Conservation (phyloP, 192 early-diverging fungal genomes). For the Helicostylum pulchrum region DNA sequence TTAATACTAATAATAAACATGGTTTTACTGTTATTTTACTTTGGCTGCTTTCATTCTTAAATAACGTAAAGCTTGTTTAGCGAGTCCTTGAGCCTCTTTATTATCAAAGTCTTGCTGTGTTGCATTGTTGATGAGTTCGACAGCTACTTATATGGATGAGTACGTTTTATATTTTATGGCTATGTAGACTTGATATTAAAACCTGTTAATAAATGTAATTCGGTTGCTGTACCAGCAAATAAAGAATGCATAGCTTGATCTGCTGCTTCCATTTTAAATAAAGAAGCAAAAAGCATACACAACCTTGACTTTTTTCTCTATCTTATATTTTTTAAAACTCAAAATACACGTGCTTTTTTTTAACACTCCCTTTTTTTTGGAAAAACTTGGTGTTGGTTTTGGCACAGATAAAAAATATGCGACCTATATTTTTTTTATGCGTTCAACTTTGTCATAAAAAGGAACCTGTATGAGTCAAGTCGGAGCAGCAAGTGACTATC, state of each 20-base stretch:
- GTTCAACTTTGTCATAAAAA: too few relatives aligned
- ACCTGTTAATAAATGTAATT: conserved; percentile 15
- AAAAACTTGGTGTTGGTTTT: too few relatives aligned
- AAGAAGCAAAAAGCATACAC: conserved; percentile 1
- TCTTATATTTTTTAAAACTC: too few relatives aligned
- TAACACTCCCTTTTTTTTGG: too few relatives aligned
- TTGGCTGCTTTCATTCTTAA: conserved; percentile 24
- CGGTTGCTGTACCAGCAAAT: conserved; percentile 17
- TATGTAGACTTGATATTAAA: background rate
- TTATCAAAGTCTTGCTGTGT: background rate
- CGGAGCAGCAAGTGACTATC: too few relatives aligned
- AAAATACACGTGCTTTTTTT: too few relatives aligned
- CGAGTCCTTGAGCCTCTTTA: background rate
- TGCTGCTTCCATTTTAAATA: background rate
- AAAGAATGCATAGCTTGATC: conserved; percentile 2
- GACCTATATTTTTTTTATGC: too few relatives aligned
- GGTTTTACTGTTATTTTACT: conserved; percentile 14
- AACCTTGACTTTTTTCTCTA: background rate
- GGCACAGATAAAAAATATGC: too few relatives aligned
- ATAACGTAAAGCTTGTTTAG: conserved; percentile 19
- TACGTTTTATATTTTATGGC: background rate
- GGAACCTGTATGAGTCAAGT: too few relatives aligned
- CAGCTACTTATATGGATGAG: background rate
- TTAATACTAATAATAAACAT: background rate
- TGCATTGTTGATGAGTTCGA: conserved; percentile 5